These are phyloP conservation scores for Mrakia hoshinonis DNA, from an alignment of 768 basidiomycete species.

Conservation along the genomic window DNA sequence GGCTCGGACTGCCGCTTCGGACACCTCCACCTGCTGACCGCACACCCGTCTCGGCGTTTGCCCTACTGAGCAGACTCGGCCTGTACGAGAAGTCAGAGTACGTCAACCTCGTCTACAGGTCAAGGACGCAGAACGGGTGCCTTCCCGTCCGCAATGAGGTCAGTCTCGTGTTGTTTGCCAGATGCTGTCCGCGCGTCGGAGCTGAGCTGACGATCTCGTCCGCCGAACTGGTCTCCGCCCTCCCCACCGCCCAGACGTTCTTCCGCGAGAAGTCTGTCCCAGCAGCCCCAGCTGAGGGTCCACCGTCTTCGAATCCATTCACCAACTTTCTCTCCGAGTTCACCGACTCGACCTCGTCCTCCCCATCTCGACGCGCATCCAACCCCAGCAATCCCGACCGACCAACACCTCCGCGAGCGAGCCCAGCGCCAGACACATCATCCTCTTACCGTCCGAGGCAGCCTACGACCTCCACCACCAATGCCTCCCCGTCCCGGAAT, in stretches of 20 bases:
- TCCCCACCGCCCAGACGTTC: background rate
- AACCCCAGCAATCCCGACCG: background rate
- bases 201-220: background rate
- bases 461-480: slow-evolving; percentile 38
- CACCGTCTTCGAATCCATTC: slow-evolving; percentile 6
- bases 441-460: background rate
- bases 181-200: background rate
- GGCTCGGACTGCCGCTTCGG: background rate
- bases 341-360: background rate
- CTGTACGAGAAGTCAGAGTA: slow-evolving; percentile 15
- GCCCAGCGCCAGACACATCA: background rate
- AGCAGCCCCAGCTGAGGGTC: background rate
- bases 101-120: background rate
- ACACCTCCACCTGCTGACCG: background rate
- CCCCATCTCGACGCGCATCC: background rate
- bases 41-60: no score
- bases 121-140: slow-evolving; percentile 6
- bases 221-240: background rate
- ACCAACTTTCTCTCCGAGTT: slow-evolving; percentile 2
- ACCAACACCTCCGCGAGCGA: background rate
- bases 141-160: background rate
- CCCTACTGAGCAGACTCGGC: background rate
- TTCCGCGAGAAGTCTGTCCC: slow-evolving; percentile 16
- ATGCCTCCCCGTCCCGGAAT: slow-evolving; percentile 39
- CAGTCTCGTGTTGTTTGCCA: background rate